phyloP scores from a whole-genome alignment of 2,329 filamentous ascomycete species.

The Penicillium sp. region DNA sequence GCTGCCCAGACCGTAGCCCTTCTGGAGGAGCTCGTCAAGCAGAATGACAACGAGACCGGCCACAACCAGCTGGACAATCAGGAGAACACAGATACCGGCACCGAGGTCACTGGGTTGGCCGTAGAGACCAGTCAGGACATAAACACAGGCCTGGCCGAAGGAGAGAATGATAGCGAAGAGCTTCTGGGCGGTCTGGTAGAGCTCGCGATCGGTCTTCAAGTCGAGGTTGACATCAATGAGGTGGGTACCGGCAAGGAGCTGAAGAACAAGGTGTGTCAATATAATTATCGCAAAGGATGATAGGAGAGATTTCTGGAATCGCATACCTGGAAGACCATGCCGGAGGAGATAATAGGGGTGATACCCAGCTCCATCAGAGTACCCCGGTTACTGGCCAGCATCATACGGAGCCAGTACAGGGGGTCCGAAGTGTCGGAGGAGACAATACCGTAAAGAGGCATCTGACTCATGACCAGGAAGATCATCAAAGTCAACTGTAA shows the following conservation, averaged over 20 bases:
- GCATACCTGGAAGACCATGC: constrained; percentile 92
- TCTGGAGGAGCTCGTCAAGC: constrained; percentile 97
- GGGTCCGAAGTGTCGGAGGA: constrained; percentile 98
- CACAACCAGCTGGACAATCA: constrained; percentile 96
- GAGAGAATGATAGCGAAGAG: constrained; percentile 96
- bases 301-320: neutral
- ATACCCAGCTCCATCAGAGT: constrained; percentile 96
- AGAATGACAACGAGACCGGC: constrained; percentile 98
- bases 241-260: constrained; percentile 96
- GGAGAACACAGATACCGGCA: constrained; percentile 94
- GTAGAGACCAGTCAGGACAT: constrained; percentile 97
- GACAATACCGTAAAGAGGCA: constrained; percentile 98
- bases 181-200: constrained; percentile 99
- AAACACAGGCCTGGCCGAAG: constrained; percentile 95
- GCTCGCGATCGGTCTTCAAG: constrained; percentile 98
- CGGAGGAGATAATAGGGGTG: constrained; percentile 97
- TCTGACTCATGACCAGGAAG: constrained; percentile 99
- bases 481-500: constrained; percentile 79
- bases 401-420: constrained; percentile 99
- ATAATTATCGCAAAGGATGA: neutral
- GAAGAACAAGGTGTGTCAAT: constrained; percentile 16
- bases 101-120: constrained; percentile 94
- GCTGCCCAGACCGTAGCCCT: constrained; percentile 97
- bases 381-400: constrained; percentile 97
- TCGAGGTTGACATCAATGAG: constrained; percentile 99